Conservation (phyloP, 208 protist genomes). For the Trypanosoma cruzi region DNA sequence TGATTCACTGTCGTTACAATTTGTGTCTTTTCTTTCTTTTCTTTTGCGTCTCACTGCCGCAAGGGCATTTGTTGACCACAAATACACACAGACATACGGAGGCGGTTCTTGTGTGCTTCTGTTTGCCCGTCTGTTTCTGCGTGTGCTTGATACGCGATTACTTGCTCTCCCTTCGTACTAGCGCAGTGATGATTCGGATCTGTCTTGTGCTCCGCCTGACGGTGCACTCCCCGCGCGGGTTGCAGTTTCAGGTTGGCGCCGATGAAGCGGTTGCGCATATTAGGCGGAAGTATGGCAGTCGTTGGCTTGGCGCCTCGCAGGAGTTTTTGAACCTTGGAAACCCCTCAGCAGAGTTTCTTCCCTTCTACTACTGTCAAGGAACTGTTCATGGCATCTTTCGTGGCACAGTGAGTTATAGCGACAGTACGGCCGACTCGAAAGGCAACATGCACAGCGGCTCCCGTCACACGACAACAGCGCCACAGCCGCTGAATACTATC, state of each 20-base stretch:
- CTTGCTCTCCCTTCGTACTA: not conserved
- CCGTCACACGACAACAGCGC: constrained; percentile 38
- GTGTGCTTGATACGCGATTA: not conserved
- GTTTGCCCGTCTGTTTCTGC: constrained; percentile 7
- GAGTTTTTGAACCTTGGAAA: constrained; percentile 56
- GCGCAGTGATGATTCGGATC: constrained; percentile 39
- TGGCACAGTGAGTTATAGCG: constrained; percentile 53
- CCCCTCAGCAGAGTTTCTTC: constrained; percentile 82
- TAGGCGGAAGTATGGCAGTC: constrained; percentile 54
- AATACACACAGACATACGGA: too few species aligned
- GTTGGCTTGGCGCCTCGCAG: constrained; percentile 68
- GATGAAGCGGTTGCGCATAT: constrained; percentile 53
- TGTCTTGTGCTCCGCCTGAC: constrained; percentile 29
- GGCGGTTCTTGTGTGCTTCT: not conserved
- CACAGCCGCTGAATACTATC: constrained; percentile 54
- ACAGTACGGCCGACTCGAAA: constrained; percentile 26
- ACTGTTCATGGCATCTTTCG: constrained; percentile 55
- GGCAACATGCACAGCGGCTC: constrained; percentile 29
- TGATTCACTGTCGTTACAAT: not conserved
- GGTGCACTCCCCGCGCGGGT: constrained; percentile 71
- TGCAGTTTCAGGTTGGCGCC: constrained; percentile 58
- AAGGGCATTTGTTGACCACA: too few species aligned
- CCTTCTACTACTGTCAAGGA: constrained; percentile 86
- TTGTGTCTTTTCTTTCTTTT: not conserved
- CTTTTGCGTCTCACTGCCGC: too few species aligned